Percentiles rank a stretch among this genome's conserved stretches.
Conservation (phyloP, 2,329 filamentous ascomycete genomes). For the Chaetomium globosum region DNA sequence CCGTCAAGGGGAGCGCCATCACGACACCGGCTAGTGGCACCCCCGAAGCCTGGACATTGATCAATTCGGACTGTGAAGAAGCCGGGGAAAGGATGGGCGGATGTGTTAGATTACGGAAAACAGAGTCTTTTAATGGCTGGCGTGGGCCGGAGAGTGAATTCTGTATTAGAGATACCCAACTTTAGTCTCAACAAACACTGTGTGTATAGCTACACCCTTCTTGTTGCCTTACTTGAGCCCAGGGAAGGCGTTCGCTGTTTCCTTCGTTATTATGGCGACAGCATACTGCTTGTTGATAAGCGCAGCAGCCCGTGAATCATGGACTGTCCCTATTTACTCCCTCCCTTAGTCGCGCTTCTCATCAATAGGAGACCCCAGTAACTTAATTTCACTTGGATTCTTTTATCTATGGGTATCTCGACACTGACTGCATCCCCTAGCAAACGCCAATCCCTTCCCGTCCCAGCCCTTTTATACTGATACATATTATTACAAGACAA, state of each 20-base stretch:
- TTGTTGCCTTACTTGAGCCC: not conserved
- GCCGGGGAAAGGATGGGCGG: not conserved
- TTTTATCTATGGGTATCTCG: constrained; percentile 25
- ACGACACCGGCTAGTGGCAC: not conserved
- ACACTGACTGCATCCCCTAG: not conserved
- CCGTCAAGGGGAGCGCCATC: constrained; percentile 58
- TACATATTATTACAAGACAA: constrained; percentile 5
- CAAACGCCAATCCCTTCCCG: constrained; percentile 11
- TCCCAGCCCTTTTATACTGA: constrained; percentile 6
- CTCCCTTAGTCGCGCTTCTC: not conserved
- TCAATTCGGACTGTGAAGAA: not conserved
- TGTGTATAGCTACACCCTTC: not conserved
- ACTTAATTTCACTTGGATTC: not conserved
- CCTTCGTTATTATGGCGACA: too few species aligned
- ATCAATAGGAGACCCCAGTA: not conserved
- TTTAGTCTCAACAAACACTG: not conserved
- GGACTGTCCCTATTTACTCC: too few species aligned
- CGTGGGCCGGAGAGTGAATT: not conserved
- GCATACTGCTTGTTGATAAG: too few species aligned
- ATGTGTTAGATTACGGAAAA: not conserved
- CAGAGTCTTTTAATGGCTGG: not conserved
- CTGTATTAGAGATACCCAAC: not conserved
- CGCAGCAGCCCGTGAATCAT: too few species aligned
- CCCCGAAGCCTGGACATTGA: not conserved
- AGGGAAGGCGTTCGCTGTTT: too few species aligned